Evolutionary conservation across 768 basidiomycete species (phyloP).

Genomic region (Gymnopilus junonius): DNA sequence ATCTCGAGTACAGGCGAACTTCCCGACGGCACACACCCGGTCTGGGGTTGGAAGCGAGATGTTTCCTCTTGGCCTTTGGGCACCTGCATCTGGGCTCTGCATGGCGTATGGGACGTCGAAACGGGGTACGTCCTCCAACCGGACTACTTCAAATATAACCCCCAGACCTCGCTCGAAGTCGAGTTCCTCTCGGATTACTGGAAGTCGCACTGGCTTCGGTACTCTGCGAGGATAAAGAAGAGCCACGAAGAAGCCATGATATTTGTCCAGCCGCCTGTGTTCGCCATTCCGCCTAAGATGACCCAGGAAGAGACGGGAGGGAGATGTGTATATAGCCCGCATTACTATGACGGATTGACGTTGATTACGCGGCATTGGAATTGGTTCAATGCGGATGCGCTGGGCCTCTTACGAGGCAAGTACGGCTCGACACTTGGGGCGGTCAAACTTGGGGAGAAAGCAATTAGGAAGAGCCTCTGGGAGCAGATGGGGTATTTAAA

Average conservation of each 20-base stretch:
- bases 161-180: slow-evolving; percentile 47
- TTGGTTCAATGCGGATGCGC: slow-evolving; percentile 93
- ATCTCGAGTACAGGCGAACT: not conserved
- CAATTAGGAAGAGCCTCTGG: slow-evolving; percentile 81
- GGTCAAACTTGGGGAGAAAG: slow-evolving; percentile 79
- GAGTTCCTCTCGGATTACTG: slow-evolving; percentile 83
- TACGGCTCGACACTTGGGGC: slow-evolving; percentile 48
- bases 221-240: slow-evolving; percentile 58
- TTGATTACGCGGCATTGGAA: slow-evolving; percentile 93
- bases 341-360: slow-evolving; percentile 96
- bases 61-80: slow-evolving; percentile 68
- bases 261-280: slow-evolving; percentile 94
- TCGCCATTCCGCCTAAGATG: slow-evolving; percentile 72
- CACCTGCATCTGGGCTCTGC: slow-evolving; percentile 83
- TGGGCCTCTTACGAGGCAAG: slow-evolving; percentile 88
- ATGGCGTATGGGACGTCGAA: slow-evolving; percentile 86
- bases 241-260: slow-evolving; percentile 82
- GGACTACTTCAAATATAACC: slow-evolving; percentile 70
- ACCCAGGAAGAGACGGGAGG: slow-evolving; percentile 63
- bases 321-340: slow-evolving; percentile 73
- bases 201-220: slow-evolving; percentile 69
- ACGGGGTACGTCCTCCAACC: slow-evolving; percentile 69
- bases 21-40: too few species aligned
- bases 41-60: too few species aligned
- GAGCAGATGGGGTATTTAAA: slow-evolving; percentile 84